These are phyloP conservation scores for Stephania cephalantha DNA, from an alignment of 164 flowering plant genomes.

Conservation along the genomic window DNA sequence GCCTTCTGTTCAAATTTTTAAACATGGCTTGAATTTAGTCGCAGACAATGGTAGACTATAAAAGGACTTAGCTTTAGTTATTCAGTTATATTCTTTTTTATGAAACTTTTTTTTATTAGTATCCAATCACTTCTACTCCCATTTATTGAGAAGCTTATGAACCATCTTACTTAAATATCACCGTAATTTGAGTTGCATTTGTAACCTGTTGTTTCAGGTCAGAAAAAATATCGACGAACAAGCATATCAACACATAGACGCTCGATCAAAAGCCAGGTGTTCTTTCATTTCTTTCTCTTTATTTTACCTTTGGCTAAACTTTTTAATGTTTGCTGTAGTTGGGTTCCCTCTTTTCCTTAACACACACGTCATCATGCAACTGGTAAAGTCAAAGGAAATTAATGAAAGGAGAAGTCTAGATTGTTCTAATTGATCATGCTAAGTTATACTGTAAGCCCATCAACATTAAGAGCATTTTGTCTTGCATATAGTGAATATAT, in stretches of 20 bases:
- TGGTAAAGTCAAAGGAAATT: neutral
- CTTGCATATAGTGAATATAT: neutral
- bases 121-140: neutral
- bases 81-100: too few species aligned
- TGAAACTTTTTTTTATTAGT: too few species aligned
- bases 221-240: constrained; percentile 60
- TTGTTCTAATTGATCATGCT: neutral
- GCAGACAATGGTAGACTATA: too few species aligned
- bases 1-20: too few species aligned
- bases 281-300: constrained; percentile 4
- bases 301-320: neutral
- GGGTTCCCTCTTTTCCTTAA: too few species aligned
- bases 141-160: neutral
- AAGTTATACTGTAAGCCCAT: neutral
- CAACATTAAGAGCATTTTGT: neutral
- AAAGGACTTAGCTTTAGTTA: too few species aligned
- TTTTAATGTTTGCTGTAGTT: neutral
- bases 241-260: constrained; percentile 78
- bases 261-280: constrained; percentile 89
- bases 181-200: neutral
- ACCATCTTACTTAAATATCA: neutral
- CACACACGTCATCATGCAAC: neutral
- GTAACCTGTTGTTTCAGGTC: constrained; percentile 46
- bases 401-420: neutral
- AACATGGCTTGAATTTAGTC: too few species aligned